These are phyloP conservation scores for Blastobotrys elegans DNA, from an alignment of 1,139 yeast species.

Conservation along the genomic window DNA sequence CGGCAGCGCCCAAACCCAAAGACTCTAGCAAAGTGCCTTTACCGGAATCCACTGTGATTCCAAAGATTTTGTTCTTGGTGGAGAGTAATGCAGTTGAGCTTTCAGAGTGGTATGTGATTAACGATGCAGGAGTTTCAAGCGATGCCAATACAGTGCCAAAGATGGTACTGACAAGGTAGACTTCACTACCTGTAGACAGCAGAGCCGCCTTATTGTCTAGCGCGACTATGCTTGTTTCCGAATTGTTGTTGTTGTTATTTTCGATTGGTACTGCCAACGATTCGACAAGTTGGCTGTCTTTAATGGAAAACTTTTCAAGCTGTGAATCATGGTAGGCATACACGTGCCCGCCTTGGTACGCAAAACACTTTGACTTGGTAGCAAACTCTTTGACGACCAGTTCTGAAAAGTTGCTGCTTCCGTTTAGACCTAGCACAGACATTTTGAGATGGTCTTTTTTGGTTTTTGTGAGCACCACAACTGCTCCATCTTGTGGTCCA, in stretches of 20 bases:
- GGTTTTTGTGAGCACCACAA: slow-evolving; percentile 20
- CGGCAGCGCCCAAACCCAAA: slow-evolving; percentile 55
- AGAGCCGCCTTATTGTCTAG: slow-evolving; percentile 35
- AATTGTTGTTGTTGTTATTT: slow-evolving; percentile 6
- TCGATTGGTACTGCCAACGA: slow-evolving; percentile 9
- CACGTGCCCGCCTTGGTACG: slow-evolving; percentile 21
- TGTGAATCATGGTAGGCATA: slow-evolving; percentile 18
- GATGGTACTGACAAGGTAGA: slow-evolving; percentile 40
- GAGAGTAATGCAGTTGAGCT: slow-evolving; percentile 1
- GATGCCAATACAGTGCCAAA: slow-evolving; percentile 38
- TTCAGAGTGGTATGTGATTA: slow-evolving; percentile 17
- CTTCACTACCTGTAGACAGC: slow-evolving; percentile 34
- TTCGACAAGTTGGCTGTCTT: slow-evolving; percentile 12
- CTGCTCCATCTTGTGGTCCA: slow-evolving; percentile 23
- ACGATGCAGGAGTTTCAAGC: slow-evolving; percentile 8
- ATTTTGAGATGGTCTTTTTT: slow-evolving; percentile 18
- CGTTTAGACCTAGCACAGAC: slow-evolving; percentile 21
- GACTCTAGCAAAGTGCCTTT: slow-evolving; percentile 67
- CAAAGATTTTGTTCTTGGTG: slow-evolving; percentile 28
- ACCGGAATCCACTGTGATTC: slow-evolving; percentile 57
- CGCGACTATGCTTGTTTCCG: slow-evolving; percentile 37
- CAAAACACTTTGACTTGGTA: slow-evolving; percentile 15
- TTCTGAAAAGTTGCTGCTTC: slow-evolving; percentile 8
- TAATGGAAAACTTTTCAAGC: slow-evolving; percentile 18
- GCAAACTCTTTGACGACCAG: neutral